Evolutionary conservation across 2,329 filamentous ascomycete species (phyloP), one percentile per base, ranked within the genome.

Genomic region (Orbilia quercus): DNA sequence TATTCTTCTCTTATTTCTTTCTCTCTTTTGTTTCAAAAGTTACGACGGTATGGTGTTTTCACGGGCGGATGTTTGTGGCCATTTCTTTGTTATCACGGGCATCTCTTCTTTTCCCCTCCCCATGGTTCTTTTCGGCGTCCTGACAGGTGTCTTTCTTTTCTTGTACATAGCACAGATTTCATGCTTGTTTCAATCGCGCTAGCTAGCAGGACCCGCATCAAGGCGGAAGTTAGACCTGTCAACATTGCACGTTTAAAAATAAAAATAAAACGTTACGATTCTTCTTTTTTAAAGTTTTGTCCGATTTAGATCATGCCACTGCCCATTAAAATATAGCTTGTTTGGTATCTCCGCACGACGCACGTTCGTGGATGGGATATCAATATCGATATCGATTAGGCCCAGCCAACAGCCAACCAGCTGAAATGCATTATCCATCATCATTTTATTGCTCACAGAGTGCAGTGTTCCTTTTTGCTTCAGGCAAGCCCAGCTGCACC

Each of bases 341-440:
- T n/a, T n/a, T n/a, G n/a, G n/a, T n/a, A n/a, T n/a, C n/a, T n/a
- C n/a, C n/a, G n/a, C n/a, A n/a, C n/a, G n/a, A n/a, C n/a, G n/a
- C n/a, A n/a, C n/a, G n/a, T n/a, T n/a, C n/a, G n/a, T n/a, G n/a
- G n/a, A n/a, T n/a, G n/a, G n/a, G n/a, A n/a, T n/a, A n/a, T n/a
- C n/a, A n/a, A n/a, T n/a, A n/a, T n/a, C 28, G 28, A 31, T 31
- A 31, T 31, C 28, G 28, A 31, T 31, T 31, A 31, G 28, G 9
- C 44, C 44, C 20, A 47, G 45, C 12, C 60, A 66, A 66, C 20
- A 47, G 45, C 12, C 60, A 66, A 66, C 51, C 62, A 42, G 62
- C 50, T 9, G 23, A 28, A 23, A 11, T 31, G 44, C 12, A 66
- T 38, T 66, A 36, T 44, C 22, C 31, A n/a, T n/a, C n/a, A n/a